A percentile compares a stretch with the other conserved stretches of the same genome.
Conservation (phyloP, 2,329 filamentous ascomycete genomes). For the Claviceps humidiphila region DNA sequence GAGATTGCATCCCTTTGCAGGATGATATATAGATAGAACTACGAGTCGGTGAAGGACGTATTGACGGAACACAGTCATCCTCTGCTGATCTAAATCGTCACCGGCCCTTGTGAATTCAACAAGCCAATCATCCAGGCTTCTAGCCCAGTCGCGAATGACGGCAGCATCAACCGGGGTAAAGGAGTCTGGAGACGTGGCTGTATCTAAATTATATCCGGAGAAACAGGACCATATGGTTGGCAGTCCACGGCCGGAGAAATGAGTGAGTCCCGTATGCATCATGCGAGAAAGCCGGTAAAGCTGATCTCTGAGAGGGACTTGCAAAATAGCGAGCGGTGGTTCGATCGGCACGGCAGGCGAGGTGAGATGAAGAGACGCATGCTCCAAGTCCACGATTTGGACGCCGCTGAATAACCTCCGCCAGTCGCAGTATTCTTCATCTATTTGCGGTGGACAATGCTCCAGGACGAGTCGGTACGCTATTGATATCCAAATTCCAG, state of each 20-base stretch:
- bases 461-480: slow-evolving; percentile 28
- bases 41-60: slow-evolving; percentile 28
- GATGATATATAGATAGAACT: slow-evolving; percentile 30
- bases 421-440: slow-evolving; percentile 26
- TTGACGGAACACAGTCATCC: slow-evolving; percentile 24
- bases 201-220: slow-evolving; percentile 11
- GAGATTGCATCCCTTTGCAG: slow-evolving; percentile 25
- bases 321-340: slow-evolving; percentile 23
- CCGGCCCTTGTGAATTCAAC: slow-evolving; percentile 21
- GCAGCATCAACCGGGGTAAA: slow-evolving; percentile 27
- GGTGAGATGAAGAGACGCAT: slow-evolving; percentile 26
- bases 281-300: slow-evolving; percentile 28
- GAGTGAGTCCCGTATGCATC: slow-evolving; percentile 29
- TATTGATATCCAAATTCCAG: slow-evolving; percentile 29
- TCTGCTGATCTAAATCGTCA: slow-evolving; percentile 20
- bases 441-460: slow-evolving; percentile 23
- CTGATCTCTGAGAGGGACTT: slow-evolving; percentile 24
- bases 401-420: slow-evolving; percentile 24
- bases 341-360: slow-evolving; percentile 27
- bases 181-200: slow-evolving; percentile 11
- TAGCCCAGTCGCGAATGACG: slow-evolving; percentile 29
- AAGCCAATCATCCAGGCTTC: slow-evolving; percentile 28
- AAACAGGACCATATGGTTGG: slow-evolving; percentile 31
- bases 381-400: slow-evolving; percentile 30
- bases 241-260: slow-evolving; percentile 28